Evolutionary conservation across 768 basidiomycete species (phyloP).

Genomic region (Mycena floridula): DNA sequence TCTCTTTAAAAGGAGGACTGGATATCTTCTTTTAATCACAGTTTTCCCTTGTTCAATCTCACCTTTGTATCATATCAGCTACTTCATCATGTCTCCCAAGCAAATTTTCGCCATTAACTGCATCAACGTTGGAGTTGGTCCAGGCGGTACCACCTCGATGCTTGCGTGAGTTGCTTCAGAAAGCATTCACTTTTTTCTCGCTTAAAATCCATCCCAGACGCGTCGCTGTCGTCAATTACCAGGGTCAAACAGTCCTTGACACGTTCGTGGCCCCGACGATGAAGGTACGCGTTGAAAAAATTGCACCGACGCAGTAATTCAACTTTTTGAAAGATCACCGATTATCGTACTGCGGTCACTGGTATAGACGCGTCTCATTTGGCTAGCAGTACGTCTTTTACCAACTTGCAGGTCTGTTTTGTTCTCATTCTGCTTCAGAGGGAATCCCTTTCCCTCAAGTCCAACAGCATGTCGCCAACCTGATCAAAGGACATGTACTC

Average conservation of each 20-base stretch:
- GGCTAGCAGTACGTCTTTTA: constrained; percentile 27
- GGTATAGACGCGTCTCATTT: constrained; percentile 39
- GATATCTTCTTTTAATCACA: too few relatives aligned
- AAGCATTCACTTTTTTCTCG: constrained; percentile 6
- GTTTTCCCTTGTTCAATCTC: too few relatives aligned
- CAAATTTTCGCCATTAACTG: constrained; percentile 58
- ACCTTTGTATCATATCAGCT: too few relatives aligned
- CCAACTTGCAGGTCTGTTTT: constrained; percentile 1
- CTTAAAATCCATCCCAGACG: constrained; percentile 27
- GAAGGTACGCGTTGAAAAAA: constrained; percentile 15
- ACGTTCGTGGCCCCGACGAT: constrained; percentile 63
- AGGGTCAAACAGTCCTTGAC: constrained; percentile 54
- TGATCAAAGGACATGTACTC: constrained; percentile 65
- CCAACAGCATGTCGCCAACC: constrained; percentile 57
- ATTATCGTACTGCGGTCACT: constrained; percentile 66
- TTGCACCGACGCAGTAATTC: not conserved
- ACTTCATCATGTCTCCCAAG: constrained; percentile 26
- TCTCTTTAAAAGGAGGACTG: too few relatives aligned
- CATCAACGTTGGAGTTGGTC: constrained; percentile 70
- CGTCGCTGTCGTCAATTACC: constrained; percentile 48
- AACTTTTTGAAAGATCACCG: constrained; percentile 45
- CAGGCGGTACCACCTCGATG: constrained; percentile 78
- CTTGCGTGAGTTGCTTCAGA: constrained; percentile 51
- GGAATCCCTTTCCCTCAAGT: constrained; percentile 54
- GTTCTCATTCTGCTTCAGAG: constrained; percentile 28